Base-by-base conservation (phyloP, 2,329 filamentous ascomycete species). In the Sporothrix humicola region DNA sequence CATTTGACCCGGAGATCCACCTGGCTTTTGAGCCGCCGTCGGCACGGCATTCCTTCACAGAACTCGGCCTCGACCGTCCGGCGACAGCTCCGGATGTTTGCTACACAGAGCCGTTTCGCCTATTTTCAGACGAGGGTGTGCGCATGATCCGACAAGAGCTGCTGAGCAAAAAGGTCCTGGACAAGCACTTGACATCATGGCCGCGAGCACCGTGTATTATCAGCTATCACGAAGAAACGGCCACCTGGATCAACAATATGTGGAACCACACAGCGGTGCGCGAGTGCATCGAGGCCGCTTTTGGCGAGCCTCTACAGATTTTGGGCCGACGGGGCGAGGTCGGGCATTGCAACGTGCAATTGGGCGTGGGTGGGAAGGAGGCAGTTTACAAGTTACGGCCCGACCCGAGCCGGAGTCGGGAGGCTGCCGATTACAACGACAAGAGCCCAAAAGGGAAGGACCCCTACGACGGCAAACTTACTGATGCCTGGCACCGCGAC, bases 111-210 rank as follows among this genome's bases (percentile, higher is more conserved):
- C 56, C 75, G 1, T 76, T 76, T 42, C 75, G 72, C 59, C 70
- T 76, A 1, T 76, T 76, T 26, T 76, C 75, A 1, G 75, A 73
- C 15, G 75, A 76, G 59, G 75, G 75, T 10, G 66, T 76, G 37
- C 73, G 73, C 12, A 74, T 76, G 73, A 76, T 76, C 13, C 75
- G 75, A 6, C 73, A 73, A 13, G 75, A 76, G 54, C 72, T 76
- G 10, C 73, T 76, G 61, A 72, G 73, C n/a, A 73, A 73, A 13
- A 70, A 73, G 46, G 74, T 76, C 37, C 75, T 76, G 7, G 66
- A 76, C 66, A 76, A 76, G 48, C 74, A 76, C 70, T 68, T 76
- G 72, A 70, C 73, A 9, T 76, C 75, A 1, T 76, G 75, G 75
- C 69, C 74, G 12, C 73, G 75, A 12, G 72, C 75, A 0, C 75